phyloP scores from a whole-genome alignment of 2,329 filamentous ascomycete genomes.

The Microdochium bolleyi region DNA sequence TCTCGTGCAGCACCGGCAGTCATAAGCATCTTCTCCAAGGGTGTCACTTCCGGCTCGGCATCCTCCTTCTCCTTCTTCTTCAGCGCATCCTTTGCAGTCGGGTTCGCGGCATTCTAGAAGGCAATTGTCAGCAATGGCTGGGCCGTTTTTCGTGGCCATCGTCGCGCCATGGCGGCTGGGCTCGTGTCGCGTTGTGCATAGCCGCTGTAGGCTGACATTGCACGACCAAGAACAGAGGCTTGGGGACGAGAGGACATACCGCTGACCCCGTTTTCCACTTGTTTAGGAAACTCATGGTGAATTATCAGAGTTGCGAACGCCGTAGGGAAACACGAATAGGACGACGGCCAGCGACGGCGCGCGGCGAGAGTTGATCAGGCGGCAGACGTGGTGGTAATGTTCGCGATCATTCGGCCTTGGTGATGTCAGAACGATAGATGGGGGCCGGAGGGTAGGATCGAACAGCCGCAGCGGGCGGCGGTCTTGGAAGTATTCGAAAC shows the following conservation, averaged over 20 bases:
- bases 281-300: conserved; percentile 3
- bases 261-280: conserved; percentile 4
- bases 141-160: background rate
- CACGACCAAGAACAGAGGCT: background rate
- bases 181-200: background rate
- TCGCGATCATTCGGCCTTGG: background rate
- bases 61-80: conserved; percentile 54
- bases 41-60: conserved; percentile 48
- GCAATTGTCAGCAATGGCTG: conserved; percentile 12
- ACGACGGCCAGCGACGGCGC: background rate
- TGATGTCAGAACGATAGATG: no score
- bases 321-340: background rate
- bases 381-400: background rate
- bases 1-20: conserved; percentile 72
- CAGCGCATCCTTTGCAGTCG: conserved; percentile 35
- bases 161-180: background rate
- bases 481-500: no score
- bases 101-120: conserved; percentile 33
- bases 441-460: no score
- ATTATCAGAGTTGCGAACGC: background rate
- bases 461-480: no score
- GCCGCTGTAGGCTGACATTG: background rate
- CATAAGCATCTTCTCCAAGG: conserved; percentile 67
- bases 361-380: background rate
- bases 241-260: conserved; percentile 1